A percentile compares a stretch with the other conserved stretches of the same genome.
These are phyloP conservation scores for Ochetophila trinervis DNA, from an alignment of 306 rosid genomes.

Conservation along the genomic window DNA sequence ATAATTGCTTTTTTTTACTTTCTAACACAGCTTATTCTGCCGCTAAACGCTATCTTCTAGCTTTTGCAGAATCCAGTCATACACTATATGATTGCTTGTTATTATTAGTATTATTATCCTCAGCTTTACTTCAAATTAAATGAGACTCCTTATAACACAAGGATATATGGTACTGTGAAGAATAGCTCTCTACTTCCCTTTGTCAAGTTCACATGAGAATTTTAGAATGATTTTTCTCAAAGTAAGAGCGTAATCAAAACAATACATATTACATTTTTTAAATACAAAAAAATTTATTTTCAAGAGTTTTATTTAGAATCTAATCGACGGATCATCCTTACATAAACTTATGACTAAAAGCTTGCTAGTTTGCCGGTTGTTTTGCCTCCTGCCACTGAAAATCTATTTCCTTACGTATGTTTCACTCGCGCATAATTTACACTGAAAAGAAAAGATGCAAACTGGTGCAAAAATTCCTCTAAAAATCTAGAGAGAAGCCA, in stretches of 20 bases:
- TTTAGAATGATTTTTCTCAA: background rate
- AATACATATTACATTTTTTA: constrained; percentile 27
- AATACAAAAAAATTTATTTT: constrained; percentile 26
- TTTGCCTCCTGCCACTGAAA: constrained; percentile 32
- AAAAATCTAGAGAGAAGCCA: constrained; percentile 3
- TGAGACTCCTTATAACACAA: no score
- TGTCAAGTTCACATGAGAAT: background rate
- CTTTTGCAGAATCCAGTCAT: no score
- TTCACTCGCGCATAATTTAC: constrained; percentile 23
- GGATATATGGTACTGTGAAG: no score
- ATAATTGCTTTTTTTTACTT: no score
- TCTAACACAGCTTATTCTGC: no score
- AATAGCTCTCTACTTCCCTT: background rate
- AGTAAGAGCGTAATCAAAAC: background rate
- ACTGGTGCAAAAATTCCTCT: background rate
- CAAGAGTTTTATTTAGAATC: constrained; percentile 17
- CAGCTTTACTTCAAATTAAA: no score
- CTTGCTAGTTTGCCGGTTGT: constrained; percentile 32
- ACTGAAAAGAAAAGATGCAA: background rate
- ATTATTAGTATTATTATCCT: no score
- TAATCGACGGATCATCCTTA: constrained; percentile 37
- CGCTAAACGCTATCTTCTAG: no score
- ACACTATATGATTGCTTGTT: no score
- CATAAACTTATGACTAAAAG: constrained; percentile 23
- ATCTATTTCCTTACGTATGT: constrained; percentile 8